These are phyloP conservation scores for Prunus campanulata DNA, from an alignment of 306 rosid genomes.

Conservation along the genomic window DNA sequence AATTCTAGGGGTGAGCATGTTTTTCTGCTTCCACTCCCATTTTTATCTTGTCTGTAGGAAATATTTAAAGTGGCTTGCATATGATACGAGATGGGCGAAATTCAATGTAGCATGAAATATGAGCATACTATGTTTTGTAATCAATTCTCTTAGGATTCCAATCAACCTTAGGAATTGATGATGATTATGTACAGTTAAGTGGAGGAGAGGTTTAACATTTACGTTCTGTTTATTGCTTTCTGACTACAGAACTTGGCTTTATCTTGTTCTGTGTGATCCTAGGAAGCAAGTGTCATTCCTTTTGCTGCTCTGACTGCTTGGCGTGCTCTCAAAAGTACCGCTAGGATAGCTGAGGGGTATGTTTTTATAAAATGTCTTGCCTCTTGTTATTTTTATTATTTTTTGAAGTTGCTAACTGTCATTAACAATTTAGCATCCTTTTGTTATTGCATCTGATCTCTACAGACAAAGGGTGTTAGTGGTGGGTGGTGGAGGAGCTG, in stretches of 20 bases:
- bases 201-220: not conserved
- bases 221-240: not conserved
- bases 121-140: not conserved
- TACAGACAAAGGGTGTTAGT: conserved; percentile 81
- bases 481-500: conserved; percentile 98
- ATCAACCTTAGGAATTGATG: not conserved
- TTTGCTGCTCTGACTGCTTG: conserved; percentile 98
- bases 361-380: conserved; percentile 10
- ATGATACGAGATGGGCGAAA: not conserved
- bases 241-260: not conserved
- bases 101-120: not conserved
- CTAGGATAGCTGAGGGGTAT: conserved; percentile 91
- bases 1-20: not conserved
- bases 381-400: not conserved
- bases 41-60: not conserved
- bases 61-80: not conserved
- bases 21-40: not conserved
- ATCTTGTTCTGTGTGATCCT: conserved; percentile 4
- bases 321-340: conserved; percentile 90
- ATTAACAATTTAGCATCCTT: not conserved
- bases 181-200: not conserved
- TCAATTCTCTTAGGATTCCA: conserved; percentile 1
- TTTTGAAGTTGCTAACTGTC: not conserved
- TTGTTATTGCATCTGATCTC: conserved; percentile 27
- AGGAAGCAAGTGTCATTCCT: conserved; percentile 97